phyloP scores from a whole-genome alignment of 176 grass and related monocot species.

The Zizania latifolia region DNA sequence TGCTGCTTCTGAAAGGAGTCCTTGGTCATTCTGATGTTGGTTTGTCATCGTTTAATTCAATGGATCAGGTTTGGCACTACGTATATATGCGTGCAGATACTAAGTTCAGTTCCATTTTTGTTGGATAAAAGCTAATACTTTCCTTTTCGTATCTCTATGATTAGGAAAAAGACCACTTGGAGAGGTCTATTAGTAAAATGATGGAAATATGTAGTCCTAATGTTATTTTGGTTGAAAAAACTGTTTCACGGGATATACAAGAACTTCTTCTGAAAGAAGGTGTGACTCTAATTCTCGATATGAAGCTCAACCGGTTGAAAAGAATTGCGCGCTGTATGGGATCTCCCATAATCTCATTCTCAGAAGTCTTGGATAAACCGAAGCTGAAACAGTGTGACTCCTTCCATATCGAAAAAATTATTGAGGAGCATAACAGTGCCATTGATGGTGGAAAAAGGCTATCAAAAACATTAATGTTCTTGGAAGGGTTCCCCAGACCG shows the following conservation, averaged over 20 bases:
- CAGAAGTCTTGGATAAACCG: constrained; percentile 54
- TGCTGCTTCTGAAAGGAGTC: constrained; percentile 73
- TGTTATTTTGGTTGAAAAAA: constrained; percentile 89
- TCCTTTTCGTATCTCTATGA: constrained; percentile 19
- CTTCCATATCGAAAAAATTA: constrained; percentile 75
- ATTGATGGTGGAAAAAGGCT: constrained; percentile 56
- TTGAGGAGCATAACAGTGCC: constrained; percentile 57
- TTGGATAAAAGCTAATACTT: not conserved
- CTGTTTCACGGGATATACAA: constrained; percentile 73
- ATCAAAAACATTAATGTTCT: constrained; percentile 80
- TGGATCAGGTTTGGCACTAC: constrained; percentile 58
- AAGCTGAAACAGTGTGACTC: constrained; percentile 66
- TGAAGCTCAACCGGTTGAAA: constrained; percentile 62
- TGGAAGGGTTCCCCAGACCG: constrained; percentile 72
- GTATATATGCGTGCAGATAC: not conserved
- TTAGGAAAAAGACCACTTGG: constrained; percentile 65
- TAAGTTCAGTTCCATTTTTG: not conserved
- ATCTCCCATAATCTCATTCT: constrained; percentile 75
- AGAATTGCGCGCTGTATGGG: constrained; percentile 73
- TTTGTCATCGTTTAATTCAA: constrained; percentile 81
- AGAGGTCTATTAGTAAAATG: constrained; percentile 61
- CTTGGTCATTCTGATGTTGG: constrained; percentile 77
- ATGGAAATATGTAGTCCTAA: constrained; percentile 70
- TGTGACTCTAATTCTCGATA: constrained; percentile 67
- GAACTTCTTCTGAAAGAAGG: constrained; percentile 67